Base-by-base conservation (phyloP, 1,284 basidiomycete species). In the Cryptococcus amylolentus region DNA sequence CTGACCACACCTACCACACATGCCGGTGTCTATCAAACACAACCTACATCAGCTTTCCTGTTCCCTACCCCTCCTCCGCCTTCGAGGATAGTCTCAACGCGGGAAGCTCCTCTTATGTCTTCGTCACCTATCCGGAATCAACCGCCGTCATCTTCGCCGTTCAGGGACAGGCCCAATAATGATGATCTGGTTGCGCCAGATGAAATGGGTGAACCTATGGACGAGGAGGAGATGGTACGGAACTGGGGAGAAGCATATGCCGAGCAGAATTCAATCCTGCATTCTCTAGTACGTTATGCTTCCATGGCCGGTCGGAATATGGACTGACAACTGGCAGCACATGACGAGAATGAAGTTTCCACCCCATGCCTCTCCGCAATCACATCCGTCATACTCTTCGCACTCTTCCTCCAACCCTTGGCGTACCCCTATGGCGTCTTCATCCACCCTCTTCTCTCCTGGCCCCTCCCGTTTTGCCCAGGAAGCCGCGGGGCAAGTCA, bases 231-330 rank as follows among this genome's bases (percentile, higher is more conserved):
- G 45, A 63, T 69, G 59, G 58, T 56, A 28, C 52, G 57, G 20
- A 67, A 67, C 46, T 71, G 69, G 69, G 69, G 69, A 3, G 62
- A 62, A 37, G 66, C 63, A 45, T 71, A 71, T 55, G 54, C 62
- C 10, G 49, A 41, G 12, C 68, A 70, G 52, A 71, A 71, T 49
- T 57, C 61, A 13, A 53, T 71, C 9, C 50, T 71, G 48, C 57
- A 65, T 55, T 59, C 43, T 49, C 47, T 71, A 52, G 68, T 70
- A 23, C 60, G 68, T 57, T 43, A 18, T 49, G 35, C 26, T 39
- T 31, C 37, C 12, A 35, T 35, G 31, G 10, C 27, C 45, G 8
- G 26, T 20, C 27, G 31, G 10, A 50, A 7, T 13, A 20, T 8
- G 16, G 8, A 14, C 16, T 42, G 31, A 23, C 50, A 14, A 40